phyloP scores from a whole-genome alignment of 2,329 filamentous ascomycete species.

The Hypoxylon sp. region DNA sequence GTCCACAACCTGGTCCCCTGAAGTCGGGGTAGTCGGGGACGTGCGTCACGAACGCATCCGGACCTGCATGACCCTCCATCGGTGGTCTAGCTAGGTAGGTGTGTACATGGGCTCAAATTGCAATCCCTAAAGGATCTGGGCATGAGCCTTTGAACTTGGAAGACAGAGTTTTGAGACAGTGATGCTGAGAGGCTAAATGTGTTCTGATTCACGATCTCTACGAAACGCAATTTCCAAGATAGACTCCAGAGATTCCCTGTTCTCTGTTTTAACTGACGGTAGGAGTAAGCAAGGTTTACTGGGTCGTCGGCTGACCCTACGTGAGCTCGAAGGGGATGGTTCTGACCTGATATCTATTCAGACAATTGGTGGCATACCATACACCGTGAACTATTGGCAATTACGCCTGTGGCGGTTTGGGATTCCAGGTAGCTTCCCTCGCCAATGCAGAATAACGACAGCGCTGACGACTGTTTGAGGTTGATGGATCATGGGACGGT shows the following conservation, averaged over 20 bases:
- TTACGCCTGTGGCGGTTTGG: slow-evolving; percentile 31
- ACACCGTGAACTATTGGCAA: slow-evolving; percentile 14
- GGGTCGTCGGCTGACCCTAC: slow-evolving; percentile 10
- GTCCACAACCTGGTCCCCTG: slow-evolving; percentile 42
- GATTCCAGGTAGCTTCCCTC: slow-evolving; percentile 26
- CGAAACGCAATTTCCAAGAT: slow-evolving; percentile 39
- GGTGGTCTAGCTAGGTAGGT: slow-evolving; percentile 45
- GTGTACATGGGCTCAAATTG: slow-evolving; percentile 26
- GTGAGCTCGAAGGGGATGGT: slow-evolving; percentile 1
- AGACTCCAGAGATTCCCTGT: slow-evolving; percentile 25
- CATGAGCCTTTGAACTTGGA: slow-evolving; percentile 11
- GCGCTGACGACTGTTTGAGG: slow-evolving; percentile 62
- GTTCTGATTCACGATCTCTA: slow-evolving; percentile 26
- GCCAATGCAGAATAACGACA: slow-evolving; percentile 23
- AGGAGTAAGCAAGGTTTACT: slow-evolving; percentile 20
- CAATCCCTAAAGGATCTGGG: slow-evolving; percentile 41
- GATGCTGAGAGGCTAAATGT: slow-evolving; percentile 29
- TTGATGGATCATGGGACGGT: slow-evolving; percentile 62
- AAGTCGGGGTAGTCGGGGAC: slow-evolving; percentile 50
- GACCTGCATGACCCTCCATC: slow-evolving; percentile 49
- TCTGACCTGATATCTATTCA: slow-evolving; percentile 25
- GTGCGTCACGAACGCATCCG: slow-evolving; percentile 51
- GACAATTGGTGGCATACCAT: slow-evolving; percentile 25
- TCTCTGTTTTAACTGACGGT: slow-evolving; percentile 26
- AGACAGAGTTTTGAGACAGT: slow-evolving; percentile 31